Percentiles rank a stretch among this genome's conserved stretches.
phyloP scores from a whole-genome alignment of 495 filamentous ascomycete genomes.

The Haplographium delicatum region DNA sequence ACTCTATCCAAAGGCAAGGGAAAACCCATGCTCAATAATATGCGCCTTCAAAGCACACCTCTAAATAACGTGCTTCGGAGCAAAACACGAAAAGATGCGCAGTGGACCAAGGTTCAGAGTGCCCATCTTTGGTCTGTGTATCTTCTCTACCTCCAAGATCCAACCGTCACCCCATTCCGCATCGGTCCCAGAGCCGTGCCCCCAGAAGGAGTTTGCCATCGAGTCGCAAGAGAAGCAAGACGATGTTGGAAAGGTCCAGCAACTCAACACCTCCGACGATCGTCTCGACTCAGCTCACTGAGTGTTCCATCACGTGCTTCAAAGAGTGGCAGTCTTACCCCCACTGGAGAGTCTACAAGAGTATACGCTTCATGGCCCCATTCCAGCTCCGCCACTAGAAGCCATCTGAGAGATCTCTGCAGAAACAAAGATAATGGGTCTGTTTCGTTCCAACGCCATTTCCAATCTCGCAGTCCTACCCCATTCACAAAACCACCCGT shows the following conservation, averaged over 20 bases:
- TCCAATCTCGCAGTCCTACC: slow-evolving; percentile 69
- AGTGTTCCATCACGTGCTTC: slow-evolving; percentile 5
- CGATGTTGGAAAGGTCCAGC: slow-evolving; percentile 72
- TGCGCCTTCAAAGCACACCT: background rate
- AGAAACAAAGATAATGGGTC: slow-evolving; percentile 65
- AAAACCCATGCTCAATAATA: slow-evolving; percentile 2
- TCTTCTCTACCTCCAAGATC: slow-evolving; percentile 80
- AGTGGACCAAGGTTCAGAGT: slow-evolving; percentile 87
- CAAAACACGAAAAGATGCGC: slow-evolving; percentile 21
- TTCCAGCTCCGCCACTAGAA: slow-evolving; percentile 72
- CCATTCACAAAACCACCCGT: slow-evolving; percentile 52
- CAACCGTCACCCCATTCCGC: slow-evolving; percentile 89
- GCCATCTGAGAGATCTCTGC: slow-evolving; percentile 77
- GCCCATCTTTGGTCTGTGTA: slow-evolving; percentile 92
- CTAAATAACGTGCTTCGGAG: slow-evolving; percentile 18
- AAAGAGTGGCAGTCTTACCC: slow-evolving; percentile 63
- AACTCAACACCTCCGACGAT: slow-evolving; percentile 10
- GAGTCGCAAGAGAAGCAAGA: slow-evolving; percentile 80
- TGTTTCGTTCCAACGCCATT: slow-evolving; percentile 62
- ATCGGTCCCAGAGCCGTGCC: slow-evolving; percentile 81
- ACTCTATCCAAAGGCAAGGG: slow-evolving; percentile 19
- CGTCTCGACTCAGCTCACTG: slow-evolving; percentile 2
- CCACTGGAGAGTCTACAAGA: slow-evolving; percentile 37
- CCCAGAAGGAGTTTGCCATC: slow-evolving; percentile 82
- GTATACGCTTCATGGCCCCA: slow-evolving; percentile 65